Evolutionary conservation across 805 yeast genomes (phyloP), one percentile per base, ranked within the genome.

Genomic region (Saccharomycopsis sp.): DNA sequence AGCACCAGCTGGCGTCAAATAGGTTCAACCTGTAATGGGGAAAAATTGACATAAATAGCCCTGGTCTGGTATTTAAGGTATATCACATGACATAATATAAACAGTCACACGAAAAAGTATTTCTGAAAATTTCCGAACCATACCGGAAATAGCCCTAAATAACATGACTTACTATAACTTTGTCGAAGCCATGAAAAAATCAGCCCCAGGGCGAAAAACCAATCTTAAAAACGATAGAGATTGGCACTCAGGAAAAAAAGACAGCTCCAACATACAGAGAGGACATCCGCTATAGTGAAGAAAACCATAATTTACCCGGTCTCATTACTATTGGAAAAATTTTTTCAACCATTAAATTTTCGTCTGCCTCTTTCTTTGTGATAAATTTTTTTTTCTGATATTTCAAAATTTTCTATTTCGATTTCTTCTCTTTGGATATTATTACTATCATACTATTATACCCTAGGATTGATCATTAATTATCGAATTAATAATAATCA

Each of bases 401-500:
- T 44, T 44, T 44, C 49, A 44, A 44, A 17, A 17, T 44, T 44
- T 44, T 44, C 22, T 44, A 17, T 44, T 17, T 44, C 22, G 19
- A 19, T 17, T 44, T 19, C 19, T 44, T 44, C 49, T 44, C 49
- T 44, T 44, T 44, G 49, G 22, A 12, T 44, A 44, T 12, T 29
- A 29, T 29, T 29, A 29, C 38, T 29, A 29, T 29, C 38, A 5
- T 29, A 29, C 12, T 12, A 29, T 44, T 44, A 44, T 44, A 44
- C 49, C 49, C 49, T 44, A 44, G 49, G 19, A 44, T 19, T 44
- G 19, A 44, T 44, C 49, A 44, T 44, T 44, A 44, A 44, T 44
- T 17, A 44, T 44, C 49, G 49, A 44, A 44, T 44, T 22, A 41
- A 52, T 34, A 52, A 7, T 20, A 23, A 53, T 38, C 17, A 53